These are phyloP conservation scores for Ascochyta pisi DNA, from an alignment of 2,329 filamentous ascomycete species.

Conservation along the genomic window DNA sequence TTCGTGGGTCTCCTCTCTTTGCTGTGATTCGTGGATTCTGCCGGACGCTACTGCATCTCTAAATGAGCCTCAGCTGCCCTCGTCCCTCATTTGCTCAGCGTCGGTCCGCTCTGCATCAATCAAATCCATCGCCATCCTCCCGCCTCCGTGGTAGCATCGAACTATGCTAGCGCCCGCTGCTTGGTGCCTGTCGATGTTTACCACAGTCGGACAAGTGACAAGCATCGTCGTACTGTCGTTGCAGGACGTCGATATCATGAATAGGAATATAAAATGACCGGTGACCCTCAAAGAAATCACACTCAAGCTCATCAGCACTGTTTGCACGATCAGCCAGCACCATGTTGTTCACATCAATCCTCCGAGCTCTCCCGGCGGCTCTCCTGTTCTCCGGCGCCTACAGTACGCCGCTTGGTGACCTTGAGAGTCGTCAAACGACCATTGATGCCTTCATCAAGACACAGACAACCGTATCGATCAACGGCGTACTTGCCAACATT, in stretches of 20 bases:
- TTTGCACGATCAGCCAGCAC: neutral
- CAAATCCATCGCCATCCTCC: constrained; percentile 5
- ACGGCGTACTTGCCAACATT: constrained; percentile 63
- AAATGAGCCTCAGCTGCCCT: constrained; percentile 23
- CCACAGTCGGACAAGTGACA: constrained; percentile 8
- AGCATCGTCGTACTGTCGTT: neutral
- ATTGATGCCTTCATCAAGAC: constrained; percentile 48
- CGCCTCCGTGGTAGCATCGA: constrained; percentile 20
- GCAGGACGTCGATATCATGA: constrained; percentile 4
- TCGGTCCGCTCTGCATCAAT: constrained; percentile 22
- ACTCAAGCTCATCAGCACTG: constrained; percentile 8
- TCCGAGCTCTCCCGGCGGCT: constrained; percentile 24
- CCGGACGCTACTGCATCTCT: constrained; percentile 14
- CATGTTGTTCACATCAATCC: constrained; percentile 26
- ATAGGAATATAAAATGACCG: constrained; percentile 8
- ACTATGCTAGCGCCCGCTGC: constrained; percentile 21
- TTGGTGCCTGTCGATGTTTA: constrained; percentile 19
- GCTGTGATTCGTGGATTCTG: constrained; percentile 17
- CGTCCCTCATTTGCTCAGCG: constrained; percentile 22
- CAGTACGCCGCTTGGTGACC: constrained; percentile 15
- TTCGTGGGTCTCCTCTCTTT: neutral
- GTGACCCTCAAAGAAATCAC: neutral
- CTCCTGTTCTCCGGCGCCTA: constrained; percentile 18
- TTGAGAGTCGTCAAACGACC: constrained; percentile 18
- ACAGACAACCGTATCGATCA: constrained; percentile 57